Percentiles rank a stretch among this genome's conserved stretches.
Evolutionary conservation across 73 alveolate species (phyloP).

Genomic region (Urostyla sp.): DNA sequence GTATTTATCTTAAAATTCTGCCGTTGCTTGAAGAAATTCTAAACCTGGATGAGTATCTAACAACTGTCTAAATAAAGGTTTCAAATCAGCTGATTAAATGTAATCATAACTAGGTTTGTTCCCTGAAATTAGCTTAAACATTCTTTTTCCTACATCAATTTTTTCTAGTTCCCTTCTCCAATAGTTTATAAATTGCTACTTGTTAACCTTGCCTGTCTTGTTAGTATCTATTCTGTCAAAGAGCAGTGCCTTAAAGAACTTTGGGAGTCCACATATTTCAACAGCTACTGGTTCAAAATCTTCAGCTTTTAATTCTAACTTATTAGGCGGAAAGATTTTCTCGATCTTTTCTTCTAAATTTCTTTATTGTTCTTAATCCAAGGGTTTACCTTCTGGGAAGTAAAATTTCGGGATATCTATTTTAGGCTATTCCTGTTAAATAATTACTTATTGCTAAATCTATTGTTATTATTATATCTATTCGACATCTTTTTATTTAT

Average conservation of each 20-base stretch:
- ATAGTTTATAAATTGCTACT: constrained; percentile 79
- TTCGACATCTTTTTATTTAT: constrained; percentile 20
- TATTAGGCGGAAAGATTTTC: constrained; percentile 68
- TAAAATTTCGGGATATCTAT: constrained; percentile 87
- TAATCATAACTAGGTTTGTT: constrained; percentile 83
- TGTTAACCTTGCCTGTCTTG: constrained; percentile 81
- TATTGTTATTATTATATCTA: constrained; percentile 1
- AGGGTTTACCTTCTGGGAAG: constrained; percentile 84
- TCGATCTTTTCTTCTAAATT: constrained; percentile 73
- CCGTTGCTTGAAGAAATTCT: constrained; percentile 97
- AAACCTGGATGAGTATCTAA: constrained; percentile 98
- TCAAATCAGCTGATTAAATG: constrained; percentile 90
- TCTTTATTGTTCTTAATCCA: constrained; percentile 67
- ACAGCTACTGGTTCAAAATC: constrained; percentile 79
- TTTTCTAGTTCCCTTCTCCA: constrained; percentile 87
- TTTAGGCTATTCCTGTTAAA: constrained; percentile 4
- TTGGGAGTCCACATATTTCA: constrained; percentile 89
- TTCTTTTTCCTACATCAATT: constrained; percentile 75
- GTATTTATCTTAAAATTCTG: constrained; percentile 98
- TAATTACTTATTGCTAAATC: neutral
- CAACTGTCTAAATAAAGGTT: constrained; percentile 91
- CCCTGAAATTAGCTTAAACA: constrained; percentile 85
- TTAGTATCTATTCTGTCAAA: constrained; percentile 79
- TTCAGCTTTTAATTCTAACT: constrained; percentile 67
- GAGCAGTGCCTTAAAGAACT: constrained; percentile 71